Evolutionary conservation across 768 basidiomycete genomes (phyloP).

Genomic region (Trametes cingulata): DNA sequence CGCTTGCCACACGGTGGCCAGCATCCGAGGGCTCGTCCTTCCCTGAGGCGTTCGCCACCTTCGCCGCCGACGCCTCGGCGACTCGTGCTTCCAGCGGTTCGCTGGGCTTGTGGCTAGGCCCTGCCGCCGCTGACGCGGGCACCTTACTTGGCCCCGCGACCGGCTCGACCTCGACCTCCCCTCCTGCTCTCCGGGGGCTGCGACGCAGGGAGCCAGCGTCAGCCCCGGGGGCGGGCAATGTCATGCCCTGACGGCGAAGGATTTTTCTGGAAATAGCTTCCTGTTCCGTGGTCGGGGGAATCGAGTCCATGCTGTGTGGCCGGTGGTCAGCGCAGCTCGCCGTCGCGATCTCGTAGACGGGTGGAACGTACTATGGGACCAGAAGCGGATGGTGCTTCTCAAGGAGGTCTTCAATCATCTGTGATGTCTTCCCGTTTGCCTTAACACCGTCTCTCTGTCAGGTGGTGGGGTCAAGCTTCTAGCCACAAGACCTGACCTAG

Average conservation of each 20-base stretch:
- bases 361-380: background rate
- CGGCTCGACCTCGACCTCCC: too few species aligned
- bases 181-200: too few species aligned
- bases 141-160: too few species aligned
- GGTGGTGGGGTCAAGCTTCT: background rate
- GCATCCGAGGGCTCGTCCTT: too few species aligned
- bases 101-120: too few species aligned
- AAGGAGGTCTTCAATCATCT: background rate
- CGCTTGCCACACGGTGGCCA: too few species aligned
- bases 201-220: too few species aligned
- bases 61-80: too few species aligned
- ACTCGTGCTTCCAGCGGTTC: too few species aligned
- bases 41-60: too few species aligned
- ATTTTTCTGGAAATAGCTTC: background rate
- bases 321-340: background rate
- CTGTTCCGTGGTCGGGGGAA: background rate
- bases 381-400: background rate
- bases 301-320: background rate
- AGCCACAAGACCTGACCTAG: background rate
- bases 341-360: background rate
- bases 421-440: background rate
- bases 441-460: background rate
- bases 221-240: too few species aligned
- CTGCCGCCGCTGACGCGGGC: too few species aligned
- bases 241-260: background rate